A percentile compares a stretch with the other conserved stretches of the same genome.
Evolutionary conservation across 306 rosid genomes (phyloP).

Genomic region (Comarum palustre): DNA sequence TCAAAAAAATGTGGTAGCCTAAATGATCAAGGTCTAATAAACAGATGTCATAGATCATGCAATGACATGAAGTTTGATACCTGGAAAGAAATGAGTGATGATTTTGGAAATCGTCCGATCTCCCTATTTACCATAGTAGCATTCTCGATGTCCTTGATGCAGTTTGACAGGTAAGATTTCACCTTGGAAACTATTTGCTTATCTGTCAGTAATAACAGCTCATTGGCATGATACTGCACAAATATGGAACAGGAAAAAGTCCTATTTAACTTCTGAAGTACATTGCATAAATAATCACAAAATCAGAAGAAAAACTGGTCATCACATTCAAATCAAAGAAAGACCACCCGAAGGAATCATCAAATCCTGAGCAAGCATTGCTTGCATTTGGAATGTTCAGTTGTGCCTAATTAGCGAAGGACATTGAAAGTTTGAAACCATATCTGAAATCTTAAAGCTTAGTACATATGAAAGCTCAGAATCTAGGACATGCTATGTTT

Average conservation of each 20-base stretch:
- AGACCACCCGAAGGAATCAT: slow-evolving; percentile 49
- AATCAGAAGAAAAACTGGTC: slow-evolving; percentile 21
- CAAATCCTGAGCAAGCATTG: slow-evolving; percentile 47
- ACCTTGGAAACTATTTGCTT: slow-evolving; percentile 36
- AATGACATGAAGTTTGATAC: slow-evolving; percentile 24
- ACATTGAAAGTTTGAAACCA: not conserved
- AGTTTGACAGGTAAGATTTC: slow-evolving; percentile 47
- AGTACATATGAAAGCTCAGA: not conserved
- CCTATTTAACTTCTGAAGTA: not conserved
- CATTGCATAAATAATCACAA: not conserved
- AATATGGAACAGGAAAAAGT: not conserved
- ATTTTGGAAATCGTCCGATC: slow-evolving; percentile 46
- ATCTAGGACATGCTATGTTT: not conserved
- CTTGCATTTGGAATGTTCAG: slow-evolving; percentile 48
- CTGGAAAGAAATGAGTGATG: slow-evolving; percentile 55
- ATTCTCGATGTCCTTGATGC: slow-evolving; percentile 37
- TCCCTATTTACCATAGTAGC: slow-evolving; percentile 35
- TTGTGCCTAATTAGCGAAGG: slow-evolving; percentile 24
- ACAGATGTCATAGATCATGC: not conserved
- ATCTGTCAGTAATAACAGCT: slow-evolving; percentile 42
- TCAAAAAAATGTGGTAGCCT: too few species aligned
- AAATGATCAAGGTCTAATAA: not conserved
- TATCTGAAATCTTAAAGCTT: not conserved
- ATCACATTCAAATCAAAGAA: slow-evolving; percentile 51
- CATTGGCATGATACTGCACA: slow-evolving; percentile 51